Evolutionary conservation across 225 moss, liverwort and hornwort genomes (phyloP), one percentile per base, ranked within the genome.

Genomic region (Polytrichum commune): DNA sequence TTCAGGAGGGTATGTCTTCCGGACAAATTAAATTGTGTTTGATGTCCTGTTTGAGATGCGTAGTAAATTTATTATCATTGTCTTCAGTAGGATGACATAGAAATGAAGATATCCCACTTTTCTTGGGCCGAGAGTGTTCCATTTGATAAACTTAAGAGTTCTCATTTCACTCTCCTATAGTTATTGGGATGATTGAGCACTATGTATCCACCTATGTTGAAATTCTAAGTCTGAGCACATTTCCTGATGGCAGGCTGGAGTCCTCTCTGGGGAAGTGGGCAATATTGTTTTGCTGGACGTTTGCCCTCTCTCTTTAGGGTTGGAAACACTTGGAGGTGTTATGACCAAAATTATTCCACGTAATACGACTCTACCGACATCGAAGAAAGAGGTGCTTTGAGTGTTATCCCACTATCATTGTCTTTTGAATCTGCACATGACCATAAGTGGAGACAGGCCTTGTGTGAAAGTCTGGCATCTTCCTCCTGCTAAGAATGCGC

Each of bases 341-440:
- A 88, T 93, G 88, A 93, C 92, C n/a, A 90, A 86, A 61, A 84
- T 93, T n/a, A 90, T 93, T 69, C 72, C 83, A 29, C 82, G 92
- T 19, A 93, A 93, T 35, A 90, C 92, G 6, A 90, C 90, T 65
- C 75, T 90, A 26, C 92, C 92, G 18, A 93, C 92, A 19, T 84
- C 86, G 27, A 92, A 93, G 73, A 82, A 80, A 64, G 91, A 89
- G 76, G 90, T 89, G 25, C 30, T 70, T 63, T 64, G 70, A 70
- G 46, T 64, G 28, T 74, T 65, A 16, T 55, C 66, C 29, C 22
- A 66, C 13, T 18, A 33, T 22, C 23, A 46, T 69, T 62, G 1
- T 38, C 38, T 38, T 38, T 38, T 9, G 9, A 35, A 35, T 35
- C 35, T 35, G 9, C 8, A 35, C 35, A 2, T 35, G 8, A 35